These are phyloP conservation scores for Fusarium nurragi DNA, from an alignment of 2,329 filamentous ascomycete genomes.

Conservation along the genomic window DNA sequence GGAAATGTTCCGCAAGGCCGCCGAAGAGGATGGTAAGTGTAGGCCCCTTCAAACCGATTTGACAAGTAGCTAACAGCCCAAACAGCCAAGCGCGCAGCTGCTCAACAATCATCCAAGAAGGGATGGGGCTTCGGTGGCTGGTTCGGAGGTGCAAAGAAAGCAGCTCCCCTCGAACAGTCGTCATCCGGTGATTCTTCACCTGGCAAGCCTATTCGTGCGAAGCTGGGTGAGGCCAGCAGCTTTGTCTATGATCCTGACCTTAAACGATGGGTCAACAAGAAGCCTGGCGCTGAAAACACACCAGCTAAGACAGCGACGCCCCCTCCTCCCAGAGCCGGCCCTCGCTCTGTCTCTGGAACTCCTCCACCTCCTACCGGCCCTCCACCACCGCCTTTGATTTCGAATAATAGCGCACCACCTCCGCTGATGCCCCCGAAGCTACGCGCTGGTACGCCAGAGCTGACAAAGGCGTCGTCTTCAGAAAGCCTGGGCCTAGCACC, in stretches of 20 bases:
- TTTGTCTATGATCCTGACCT: conserved; percentile 97
- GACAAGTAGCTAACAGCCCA: conserved; percentile 22
- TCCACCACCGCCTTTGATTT: conserved; percentile 46
- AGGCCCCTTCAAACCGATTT: neutral
- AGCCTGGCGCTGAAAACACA: conserved; percentile 73
- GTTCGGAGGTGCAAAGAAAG: conserved; percentile 79
- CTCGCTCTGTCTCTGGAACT: conserved; percentile 61
- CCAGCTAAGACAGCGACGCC: conserved; percentile 73
- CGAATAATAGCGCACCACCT: conserved; percentile 48
- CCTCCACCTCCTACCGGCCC: conserved; percentile 57
- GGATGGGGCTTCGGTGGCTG: conserved; percentile 87
- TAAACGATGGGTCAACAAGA: conserved; percentile 99
- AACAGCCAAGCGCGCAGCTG: conserved; percentile 68
- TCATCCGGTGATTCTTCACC: conserved; percentile 53
- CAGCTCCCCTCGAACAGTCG: conserved; percentile 39
- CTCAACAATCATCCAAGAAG: conserved; percentile 62
- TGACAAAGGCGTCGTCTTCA: conserved; percentile 49
- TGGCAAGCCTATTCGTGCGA: conserved; percentile 83
- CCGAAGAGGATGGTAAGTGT: conserved; percentile 74
- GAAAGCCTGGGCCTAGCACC: conserved; percentile 52
- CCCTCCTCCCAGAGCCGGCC: conserved; percentile 75
- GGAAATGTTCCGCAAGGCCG: conserved; percentile 85
- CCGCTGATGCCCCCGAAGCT: conserved; percentile 44
- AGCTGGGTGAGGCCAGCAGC: conserved; percentile 90
- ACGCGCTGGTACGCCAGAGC: conserved; percentile 43